phyloP scores from a whole-genome alignment of 2,329 filamentous ascomycete species.

The Colletotrichum sp. region DNA sequence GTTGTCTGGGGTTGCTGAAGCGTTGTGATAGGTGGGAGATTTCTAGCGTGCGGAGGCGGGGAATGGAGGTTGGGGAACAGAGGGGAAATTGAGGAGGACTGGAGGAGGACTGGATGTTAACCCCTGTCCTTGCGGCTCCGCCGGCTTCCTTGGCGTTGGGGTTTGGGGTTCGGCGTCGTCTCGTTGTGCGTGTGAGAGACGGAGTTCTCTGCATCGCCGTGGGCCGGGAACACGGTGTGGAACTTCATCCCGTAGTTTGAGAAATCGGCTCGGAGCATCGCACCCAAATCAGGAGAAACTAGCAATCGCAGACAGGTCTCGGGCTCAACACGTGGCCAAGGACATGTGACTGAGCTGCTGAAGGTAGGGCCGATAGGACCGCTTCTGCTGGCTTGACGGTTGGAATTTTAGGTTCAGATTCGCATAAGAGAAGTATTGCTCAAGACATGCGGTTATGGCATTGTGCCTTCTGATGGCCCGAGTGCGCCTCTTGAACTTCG shows the following conservation, averaged over 20 bases:
- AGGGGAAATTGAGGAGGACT: not conserved
- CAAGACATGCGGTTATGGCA: not conserved
- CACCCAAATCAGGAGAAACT: not conserved
- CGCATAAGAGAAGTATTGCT: not conserved
- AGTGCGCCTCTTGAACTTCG: not conserved
- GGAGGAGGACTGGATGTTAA: not conserved
- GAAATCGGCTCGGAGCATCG: not conserved
- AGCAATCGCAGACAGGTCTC: not conserved
- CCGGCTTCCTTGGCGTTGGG: not conserved
- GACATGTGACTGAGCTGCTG: not conserved
- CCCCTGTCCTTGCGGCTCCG: not conserved
- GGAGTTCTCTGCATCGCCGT: not conserved
- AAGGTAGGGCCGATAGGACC: not conserved
- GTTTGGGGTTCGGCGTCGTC: not conserved
- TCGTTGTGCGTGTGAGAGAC: not conserved
- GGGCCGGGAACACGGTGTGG: not conserved
- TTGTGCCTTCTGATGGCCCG: not conserved
- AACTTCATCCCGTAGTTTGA: not conserved
- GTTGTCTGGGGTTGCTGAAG: not conserved
- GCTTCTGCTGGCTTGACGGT: not conserved
- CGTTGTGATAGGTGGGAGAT: not conserved
- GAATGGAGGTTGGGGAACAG: not conserved
- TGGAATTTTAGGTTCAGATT: not conserved
- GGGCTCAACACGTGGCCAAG: not conserved
- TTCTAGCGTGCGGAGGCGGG: not conserved